phyloP scores from a whole-genome alignment of 225 moss, liverwort and hornwort genomes.

The Anthoceros angustus region DNA sequence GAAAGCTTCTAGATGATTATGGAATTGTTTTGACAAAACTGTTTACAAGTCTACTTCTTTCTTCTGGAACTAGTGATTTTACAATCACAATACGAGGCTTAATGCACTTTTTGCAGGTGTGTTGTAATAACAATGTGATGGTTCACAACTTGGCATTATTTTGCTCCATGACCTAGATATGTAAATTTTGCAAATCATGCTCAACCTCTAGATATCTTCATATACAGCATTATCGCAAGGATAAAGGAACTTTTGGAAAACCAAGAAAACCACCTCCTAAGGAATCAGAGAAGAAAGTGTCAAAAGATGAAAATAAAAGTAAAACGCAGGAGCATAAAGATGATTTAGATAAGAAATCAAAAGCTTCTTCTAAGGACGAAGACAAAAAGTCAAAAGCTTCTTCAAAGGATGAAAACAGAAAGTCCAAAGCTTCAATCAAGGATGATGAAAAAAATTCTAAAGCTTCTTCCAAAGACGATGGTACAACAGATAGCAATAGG shows the following conservation, averaged over 20 bases:
- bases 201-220: not conserved
- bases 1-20: slow-evolving; percentile 2
- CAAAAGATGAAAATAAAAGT: not conserved
- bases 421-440: not conserved
- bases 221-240: not conserved
- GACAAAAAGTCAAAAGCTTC: not conserved
- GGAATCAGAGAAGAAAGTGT: not conserved
- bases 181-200: not conserved
- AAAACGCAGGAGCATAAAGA: not conserved
- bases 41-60: not conserved
- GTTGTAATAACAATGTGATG: too few relatives aligned
- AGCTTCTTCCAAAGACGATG: not conserved
- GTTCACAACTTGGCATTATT: too few relatives aligned
- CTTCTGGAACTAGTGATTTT: not conserved
- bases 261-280: not conserved
- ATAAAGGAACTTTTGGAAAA: slow-evolving; percentile 3
- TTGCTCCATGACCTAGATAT: not conserved
- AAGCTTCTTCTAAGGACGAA: not conserved
- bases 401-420: not conserved
- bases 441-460: not conserved
- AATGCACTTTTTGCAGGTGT: not conserved
- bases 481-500: not conserved
- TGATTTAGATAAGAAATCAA: not conserved
- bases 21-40: not conserved
- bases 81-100: not conserved